phyloP scores from a whole-genome alignment of 345 rosid genomes.

The Crucihimalaya himalaica region DNA sequence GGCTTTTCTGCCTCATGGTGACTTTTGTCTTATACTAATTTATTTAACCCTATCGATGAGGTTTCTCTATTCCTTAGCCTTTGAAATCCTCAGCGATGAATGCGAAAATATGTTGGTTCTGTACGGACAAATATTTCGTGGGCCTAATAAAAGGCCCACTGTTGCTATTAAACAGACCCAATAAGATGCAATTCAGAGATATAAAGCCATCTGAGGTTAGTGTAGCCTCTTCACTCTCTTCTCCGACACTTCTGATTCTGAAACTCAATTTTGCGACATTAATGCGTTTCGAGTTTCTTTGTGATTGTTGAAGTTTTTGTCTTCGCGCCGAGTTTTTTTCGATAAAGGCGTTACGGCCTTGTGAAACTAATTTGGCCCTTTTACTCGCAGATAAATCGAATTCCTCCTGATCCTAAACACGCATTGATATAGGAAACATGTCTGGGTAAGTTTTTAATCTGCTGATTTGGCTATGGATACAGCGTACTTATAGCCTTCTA shows the following conservation, averaged over 20 bases:
- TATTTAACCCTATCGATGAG: background rate
- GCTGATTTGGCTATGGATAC: background rate
- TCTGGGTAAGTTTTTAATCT: constrained; percentile 11
- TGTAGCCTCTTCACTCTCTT: background rate
- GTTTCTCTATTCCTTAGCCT: background rate
- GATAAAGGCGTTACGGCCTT: background rate
- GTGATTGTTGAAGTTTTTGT: background rate
- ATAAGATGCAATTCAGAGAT: background rate
- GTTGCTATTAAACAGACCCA: background rate
- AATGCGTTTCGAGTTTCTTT: background rate
- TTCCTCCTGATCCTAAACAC: background rate
- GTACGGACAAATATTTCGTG: background rate
- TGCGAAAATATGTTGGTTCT: background rate
- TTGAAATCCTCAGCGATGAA: too few relatives aligned
- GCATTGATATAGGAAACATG: constrained; percentile 8
- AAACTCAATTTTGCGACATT: background rate
- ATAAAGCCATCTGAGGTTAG: constrained; percentile 2
- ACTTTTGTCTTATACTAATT: background rate
- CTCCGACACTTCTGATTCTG: constrained; percentile 3
- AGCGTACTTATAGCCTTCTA: background rate
- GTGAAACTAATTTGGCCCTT: background rate
- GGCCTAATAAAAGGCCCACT: background rate
- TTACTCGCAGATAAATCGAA: background rate
- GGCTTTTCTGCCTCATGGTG: background rate
- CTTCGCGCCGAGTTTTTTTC: too few relatives aligned